Conservation (phyloP, 164 flowering plant species). For the Aristolochia californica region DNA sequence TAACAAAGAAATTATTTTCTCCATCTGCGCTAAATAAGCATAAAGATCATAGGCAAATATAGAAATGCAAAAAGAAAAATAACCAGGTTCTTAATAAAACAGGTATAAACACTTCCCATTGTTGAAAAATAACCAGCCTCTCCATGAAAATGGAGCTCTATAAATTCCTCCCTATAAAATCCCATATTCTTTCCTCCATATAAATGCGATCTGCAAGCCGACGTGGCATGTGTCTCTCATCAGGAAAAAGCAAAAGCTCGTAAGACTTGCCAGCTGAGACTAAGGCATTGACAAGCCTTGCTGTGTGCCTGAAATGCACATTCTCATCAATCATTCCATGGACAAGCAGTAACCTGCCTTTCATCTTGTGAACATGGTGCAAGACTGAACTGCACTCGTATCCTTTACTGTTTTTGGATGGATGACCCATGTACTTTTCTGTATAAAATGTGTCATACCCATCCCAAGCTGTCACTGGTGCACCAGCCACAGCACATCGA, state of each 20-base stretch:
- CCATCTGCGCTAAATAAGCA: too few species aligned
- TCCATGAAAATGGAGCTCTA: conserved; percentile 12
- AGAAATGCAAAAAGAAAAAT: too few species aligned
- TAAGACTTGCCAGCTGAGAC: conserved; percentile 58
- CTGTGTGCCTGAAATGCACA: conserved; percentile 94
- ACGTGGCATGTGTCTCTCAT: conserved; percentile 87
- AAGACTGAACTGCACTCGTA: conserved; percentile 57
- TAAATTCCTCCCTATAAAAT: conserved; percentile 61
- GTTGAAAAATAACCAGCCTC: neutral
- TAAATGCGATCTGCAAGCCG: conserved; percentile 53
- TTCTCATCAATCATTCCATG: conserved; percentile 98
- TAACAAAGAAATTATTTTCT: too few species aligned
- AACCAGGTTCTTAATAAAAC: neutral
- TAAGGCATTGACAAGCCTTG: conserved; percentile 78
- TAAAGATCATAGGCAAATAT: too few species aligned
- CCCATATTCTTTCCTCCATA: conserved; percentile 93
- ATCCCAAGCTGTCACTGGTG: conserved; percentile 94
- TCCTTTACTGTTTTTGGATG: conserved; percentile 31
- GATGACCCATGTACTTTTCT: conserved; percentile 92
- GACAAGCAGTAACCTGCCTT: conserved; percentile 65
- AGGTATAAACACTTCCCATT: neutral
- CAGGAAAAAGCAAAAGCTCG: conserved; percentile 74
- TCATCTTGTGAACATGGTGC: conserved; percentile 55
- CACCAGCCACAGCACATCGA: conserved; percentile 71
- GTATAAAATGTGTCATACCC: conserved; percentile 96